A percentile compares a stretch with the other conserved stretches of the same genome.
phyloP scores from a whole-genome alignment of 192 early-diverging fungal genomes.

The Geranomyces michiganensis region DNA sequence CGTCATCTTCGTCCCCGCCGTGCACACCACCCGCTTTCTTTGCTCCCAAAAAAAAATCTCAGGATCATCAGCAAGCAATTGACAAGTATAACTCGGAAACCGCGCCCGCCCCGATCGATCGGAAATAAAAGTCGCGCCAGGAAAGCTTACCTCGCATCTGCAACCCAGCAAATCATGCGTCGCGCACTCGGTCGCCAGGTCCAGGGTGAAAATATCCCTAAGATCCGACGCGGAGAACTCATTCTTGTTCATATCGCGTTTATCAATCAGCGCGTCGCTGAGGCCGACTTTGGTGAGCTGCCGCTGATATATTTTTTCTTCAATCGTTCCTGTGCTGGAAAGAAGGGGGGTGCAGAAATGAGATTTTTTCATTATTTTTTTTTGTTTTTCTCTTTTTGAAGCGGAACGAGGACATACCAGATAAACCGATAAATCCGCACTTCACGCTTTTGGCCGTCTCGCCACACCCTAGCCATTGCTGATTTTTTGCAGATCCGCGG shows the following conservation, averaged over 20 bases:
- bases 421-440: conserved; percentile 54
- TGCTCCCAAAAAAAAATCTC: no score
- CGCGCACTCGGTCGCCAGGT: conserved; percentile 54
- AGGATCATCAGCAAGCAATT: no score
- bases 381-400: neutral
- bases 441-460: conserved; percentile 50
- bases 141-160: conserved; percentile 35
- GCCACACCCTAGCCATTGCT: conserved; percentile 71
- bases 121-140: neutral
- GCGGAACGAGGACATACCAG: neutral
- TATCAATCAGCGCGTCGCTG: conserved; percentile 61
- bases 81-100: no score
- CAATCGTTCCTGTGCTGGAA: conserved; percentile 51
- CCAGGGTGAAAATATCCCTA: conserved; percentile 59
- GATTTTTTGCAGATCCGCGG: conserved; percentile 1
- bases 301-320: conserved; percentile 67
- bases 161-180: conserved; percentile 61
- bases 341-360: neutral
- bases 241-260: conserved; percentile 43
- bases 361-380: no score
- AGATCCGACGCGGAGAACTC: conserved; percentile 60
- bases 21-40: no score
- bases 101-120: no score
- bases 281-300: conserved; percentile 63
- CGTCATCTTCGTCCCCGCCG: neutral